Evolutionary conservation across 2,329 filamentous ascomycete genomes (phyloP).

Genomic region (Stromatinia cepivora): DNA sequence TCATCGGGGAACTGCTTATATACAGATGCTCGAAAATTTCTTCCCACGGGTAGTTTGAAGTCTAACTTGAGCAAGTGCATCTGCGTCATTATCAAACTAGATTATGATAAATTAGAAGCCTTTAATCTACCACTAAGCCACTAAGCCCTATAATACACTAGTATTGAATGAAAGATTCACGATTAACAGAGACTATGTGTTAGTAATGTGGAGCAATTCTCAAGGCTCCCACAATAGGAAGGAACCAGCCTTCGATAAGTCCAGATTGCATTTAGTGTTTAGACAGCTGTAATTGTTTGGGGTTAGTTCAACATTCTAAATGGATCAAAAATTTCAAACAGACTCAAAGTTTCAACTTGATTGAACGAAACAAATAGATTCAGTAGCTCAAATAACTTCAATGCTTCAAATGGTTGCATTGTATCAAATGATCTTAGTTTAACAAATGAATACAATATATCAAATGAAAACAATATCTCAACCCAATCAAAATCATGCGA

Average conservation of each 20-base stretch:
- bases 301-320: not conserved
- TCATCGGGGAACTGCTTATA: not conserved
- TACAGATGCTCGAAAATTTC: rapidly evolving
- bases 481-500: too few species aligned
- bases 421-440: not conserved
- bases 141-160: not conserved
- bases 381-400: not conserved
- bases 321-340: too few species aligned
- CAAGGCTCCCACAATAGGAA: not conserved
- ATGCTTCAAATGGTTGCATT: not conserved
- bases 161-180: not conserved
- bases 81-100: not conserved
- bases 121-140: not conserved
- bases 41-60: not conserved
- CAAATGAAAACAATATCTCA: not conserved
- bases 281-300: not conserved
- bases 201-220: not conserved
- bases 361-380: not conserved
- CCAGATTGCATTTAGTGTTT: not conserved
- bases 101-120: not conserved
- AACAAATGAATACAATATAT: not conserved
- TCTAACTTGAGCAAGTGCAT: too few species aligned
- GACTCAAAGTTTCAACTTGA: not conserved
- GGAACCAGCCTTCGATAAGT: not conserved
- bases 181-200: not conserved